phyloP scores from a whole-genome alignment of 345 rosid species.

The Brassica rapa region DNA sequence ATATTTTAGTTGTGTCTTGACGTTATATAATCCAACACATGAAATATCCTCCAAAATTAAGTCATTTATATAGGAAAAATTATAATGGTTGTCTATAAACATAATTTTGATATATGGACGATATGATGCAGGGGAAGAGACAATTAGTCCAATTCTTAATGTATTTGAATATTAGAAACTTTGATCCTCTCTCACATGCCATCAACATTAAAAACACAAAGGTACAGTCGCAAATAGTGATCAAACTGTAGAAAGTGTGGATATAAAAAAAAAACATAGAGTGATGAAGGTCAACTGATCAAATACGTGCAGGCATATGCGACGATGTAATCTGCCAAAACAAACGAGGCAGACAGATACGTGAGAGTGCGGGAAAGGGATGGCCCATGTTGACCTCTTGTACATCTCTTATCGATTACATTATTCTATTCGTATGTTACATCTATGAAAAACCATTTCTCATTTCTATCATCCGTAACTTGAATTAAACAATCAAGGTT shows the following conservation, averaged over 20 bases:
- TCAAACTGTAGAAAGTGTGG: neutral
- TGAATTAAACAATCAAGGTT: neutral
- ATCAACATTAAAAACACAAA: neutral
- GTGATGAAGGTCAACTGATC: neutral
- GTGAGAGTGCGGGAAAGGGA: slow-evolving; percentile 1
- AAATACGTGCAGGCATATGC: neutral
- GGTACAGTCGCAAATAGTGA: neutral
- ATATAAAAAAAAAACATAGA: neutral
- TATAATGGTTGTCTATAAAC: neutral
- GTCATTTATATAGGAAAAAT: neutral
- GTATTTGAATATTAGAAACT: neutral
- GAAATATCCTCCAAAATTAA: neutral
- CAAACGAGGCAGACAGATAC: neutral
- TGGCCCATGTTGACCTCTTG: neutral
- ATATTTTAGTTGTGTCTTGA: neutral
- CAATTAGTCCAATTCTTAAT: neutral
- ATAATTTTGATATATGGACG: neutral
- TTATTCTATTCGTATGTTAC: neutral
- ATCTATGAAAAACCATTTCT: neutral
- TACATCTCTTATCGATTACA: neutral
- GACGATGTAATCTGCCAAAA: slow-evolving; percentile 2
- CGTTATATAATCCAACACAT: neutral
- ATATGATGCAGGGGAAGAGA: neutral
- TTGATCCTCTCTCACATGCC: neutral
- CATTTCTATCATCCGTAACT: neutral